These are phyloP conservation scores for Abrus pulchellus DNA, from an alignment of 306 rosid genomes.

Conservation along the genomic window DNA sequence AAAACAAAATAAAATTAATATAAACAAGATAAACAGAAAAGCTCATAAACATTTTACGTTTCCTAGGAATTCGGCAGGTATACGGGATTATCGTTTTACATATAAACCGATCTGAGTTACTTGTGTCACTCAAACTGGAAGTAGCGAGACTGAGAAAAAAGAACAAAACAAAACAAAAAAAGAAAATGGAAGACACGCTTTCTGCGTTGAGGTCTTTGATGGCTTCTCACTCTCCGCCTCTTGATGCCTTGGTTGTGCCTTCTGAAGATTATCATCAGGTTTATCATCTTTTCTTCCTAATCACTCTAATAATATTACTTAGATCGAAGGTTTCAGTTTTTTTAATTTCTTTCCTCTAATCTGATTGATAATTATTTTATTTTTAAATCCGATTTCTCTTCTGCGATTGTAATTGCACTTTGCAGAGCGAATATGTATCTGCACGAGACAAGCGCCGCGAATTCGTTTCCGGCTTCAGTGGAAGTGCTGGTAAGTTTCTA, in stretches of 20 bases:
- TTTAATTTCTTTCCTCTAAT: background rate
- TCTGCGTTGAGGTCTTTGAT: slow-evolving; percentile 76
- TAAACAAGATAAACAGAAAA: too few species aligned
- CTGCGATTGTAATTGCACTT: slow-evolving; percentile 46
- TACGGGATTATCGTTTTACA: background rate
- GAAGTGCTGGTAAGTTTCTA: slow-evolving; percentile 87
- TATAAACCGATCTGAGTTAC: background rate
- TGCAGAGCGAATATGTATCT: slow-evolving; percentile 98
- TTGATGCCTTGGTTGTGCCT: slow-evolving; percentile 87
- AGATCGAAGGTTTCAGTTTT: background rate
- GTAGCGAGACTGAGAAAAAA: background rate
- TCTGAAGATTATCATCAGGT: slow-evolving; percentile 99
- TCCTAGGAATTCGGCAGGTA: too few species aligned
- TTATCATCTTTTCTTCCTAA: background rate
- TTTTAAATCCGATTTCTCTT: background rate
- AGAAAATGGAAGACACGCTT: slow-evolving; percentile 78
- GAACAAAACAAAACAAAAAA: background rate
- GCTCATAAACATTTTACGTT: too few species aligned
- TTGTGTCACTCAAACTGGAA: background rate
- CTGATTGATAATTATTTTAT: background rate
- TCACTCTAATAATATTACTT: background rate
- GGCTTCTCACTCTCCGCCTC: slow-evolving; percentile 90
- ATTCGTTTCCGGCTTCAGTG: slow-evolving; percentile 93
- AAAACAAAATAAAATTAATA: too few species aligned
- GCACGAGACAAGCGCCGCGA: slow-evolving; percentile 85